These are phyloP conservation scores for Metschnikowia vanudenii DNA, from an alignment of 805 yeast genomes.

Conservation along the genomic window DNA sequence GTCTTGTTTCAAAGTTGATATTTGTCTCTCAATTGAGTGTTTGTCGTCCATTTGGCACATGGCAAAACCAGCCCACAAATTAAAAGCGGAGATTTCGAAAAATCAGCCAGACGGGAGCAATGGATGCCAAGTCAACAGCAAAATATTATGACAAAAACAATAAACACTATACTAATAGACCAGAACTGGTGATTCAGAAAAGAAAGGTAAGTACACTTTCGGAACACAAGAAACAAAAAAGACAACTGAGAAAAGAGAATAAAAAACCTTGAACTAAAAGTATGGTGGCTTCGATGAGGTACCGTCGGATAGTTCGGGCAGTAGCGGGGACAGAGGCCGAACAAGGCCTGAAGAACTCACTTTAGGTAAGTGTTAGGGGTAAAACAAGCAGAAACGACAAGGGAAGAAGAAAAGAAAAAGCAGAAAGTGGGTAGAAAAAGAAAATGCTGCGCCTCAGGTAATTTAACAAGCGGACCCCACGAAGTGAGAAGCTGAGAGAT, in stretches of 20 bases:
- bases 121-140: neutral
- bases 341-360: conserved; percentile 1
- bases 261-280: neutral
- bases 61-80: neutral
- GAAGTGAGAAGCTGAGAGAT: neutral
- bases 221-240: no score
- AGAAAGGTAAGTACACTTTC: no score
- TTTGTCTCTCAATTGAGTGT: neutral
- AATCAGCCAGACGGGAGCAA: neutral
- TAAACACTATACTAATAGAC: no score
- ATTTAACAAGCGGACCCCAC: conserved; percentile 1
- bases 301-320: neutral
- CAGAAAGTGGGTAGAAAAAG: neutral
- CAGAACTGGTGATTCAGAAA: no score
- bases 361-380: neutral
- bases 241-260: no score
- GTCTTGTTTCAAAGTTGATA: neutral
- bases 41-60: neutral
- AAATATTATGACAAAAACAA: no score
- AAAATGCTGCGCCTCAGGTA: neutral
- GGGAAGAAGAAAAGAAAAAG: neutral
- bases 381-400: neutral
- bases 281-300: neutral
- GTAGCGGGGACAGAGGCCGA: conserved; percentile 4
- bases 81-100: neutral